phyloP scores from a whole-genome alignment of 1,139 yeast species.

The Candida albicans region DNA sequence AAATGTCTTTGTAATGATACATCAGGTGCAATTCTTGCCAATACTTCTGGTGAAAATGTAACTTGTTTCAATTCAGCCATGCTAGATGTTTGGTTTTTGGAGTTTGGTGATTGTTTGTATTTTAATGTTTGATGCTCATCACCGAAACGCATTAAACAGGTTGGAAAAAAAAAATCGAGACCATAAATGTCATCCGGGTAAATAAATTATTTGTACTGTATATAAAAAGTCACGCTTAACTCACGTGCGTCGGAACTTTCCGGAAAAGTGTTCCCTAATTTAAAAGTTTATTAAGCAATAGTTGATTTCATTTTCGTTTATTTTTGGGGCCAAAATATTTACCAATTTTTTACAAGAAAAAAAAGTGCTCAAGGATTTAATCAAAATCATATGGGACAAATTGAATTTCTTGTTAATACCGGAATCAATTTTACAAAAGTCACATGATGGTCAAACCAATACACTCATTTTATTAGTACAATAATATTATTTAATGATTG shows the following conservation, averaged over 20 bases:
- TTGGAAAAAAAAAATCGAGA: not conserved
- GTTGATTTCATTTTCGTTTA: too few relatives aligned
- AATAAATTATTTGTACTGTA: not conserved
- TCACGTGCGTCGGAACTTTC: not conserved
- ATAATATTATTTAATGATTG: too few relatives aligned
- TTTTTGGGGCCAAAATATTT: not conserved
- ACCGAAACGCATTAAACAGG: not conserved
- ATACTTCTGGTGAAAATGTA: constrained; percentile 74
- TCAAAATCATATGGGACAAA: too few relatives aligned
- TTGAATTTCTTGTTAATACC: too few relatives aligned
- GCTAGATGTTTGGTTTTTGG: not conserved
- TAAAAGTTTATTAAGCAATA: too few relatives aligned
- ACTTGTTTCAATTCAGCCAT: constrained; percentile 35
- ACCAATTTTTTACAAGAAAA: too few relatives aligned
- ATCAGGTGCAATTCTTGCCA: constrained; percentile 86
- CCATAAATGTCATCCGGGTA: not conserved
- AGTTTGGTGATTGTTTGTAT: not conserved
- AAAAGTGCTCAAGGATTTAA: too few relatives aligned
- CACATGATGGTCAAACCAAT: too few relatives aligned
- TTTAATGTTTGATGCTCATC: too few relatives aligned
- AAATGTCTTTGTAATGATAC: constrained; percentile 78
- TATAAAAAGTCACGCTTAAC: not conserved
- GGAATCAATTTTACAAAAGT: too few relatives aligned
- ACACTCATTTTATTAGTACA: too few relatives aligned
- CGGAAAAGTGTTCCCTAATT: not conserved